Evolutionary conservation across 495 filamentous ascomycete species (phyloP).

Genomic region (Daldinia bambusicola): DNA sequence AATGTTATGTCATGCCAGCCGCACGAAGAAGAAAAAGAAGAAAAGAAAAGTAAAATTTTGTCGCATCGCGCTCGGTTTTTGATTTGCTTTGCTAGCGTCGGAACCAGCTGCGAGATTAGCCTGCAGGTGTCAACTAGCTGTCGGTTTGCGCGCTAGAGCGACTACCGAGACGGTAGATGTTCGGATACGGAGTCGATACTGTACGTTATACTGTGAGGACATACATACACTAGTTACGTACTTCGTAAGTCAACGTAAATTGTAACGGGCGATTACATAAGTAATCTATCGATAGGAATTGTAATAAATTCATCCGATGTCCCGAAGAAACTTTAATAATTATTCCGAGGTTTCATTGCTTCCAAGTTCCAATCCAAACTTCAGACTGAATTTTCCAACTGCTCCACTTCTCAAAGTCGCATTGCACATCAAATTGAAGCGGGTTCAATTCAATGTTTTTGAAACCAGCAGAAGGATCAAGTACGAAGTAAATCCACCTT

Average conservation of each 20-base stretch:
- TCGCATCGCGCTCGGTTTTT: slow-evolving; percentile 39
- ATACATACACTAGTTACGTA: background rate
- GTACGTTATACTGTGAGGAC: background rate
- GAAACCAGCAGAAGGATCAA: slow-evolving; percentile 13
- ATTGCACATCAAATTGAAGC: slow-evolving; percentile 22
- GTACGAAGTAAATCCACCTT: background rate
- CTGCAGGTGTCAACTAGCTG: slow-evolving; percentile 9
- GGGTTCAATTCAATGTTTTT: slow-evolving; percentile 11
- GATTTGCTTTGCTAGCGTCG: slow-evolving; percentile 36
- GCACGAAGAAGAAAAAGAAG: slow-evolving; percentile 48
- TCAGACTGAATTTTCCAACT: background rate
- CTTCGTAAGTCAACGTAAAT: no score
- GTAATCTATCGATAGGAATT: background rate
- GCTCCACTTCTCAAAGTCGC: slow-evolving; percentile 1
- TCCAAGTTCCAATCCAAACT: background rate
- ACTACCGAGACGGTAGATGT: slow-evolving; percentile 2
- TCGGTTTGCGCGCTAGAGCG: slow-evolving; percentile 7
- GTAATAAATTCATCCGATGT: slow-evolving; percentile 25
- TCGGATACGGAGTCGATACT: slow-evolving; percentile 10
- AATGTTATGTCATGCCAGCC: slow-evolving; percentile 57
- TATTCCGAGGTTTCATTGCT: slow-evolving; percentile 33
- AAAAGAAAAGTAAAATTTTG: slow-evolving; percentile 39
- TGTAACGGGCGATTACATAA: no score
- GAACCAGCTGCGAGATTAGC: slow-evolving; percentile 19
- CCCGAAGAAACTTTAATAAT: background rate